Base-by-base conservation (phyloP, 257 asterid genomes). In the Penstemon newberryi region DNA sequence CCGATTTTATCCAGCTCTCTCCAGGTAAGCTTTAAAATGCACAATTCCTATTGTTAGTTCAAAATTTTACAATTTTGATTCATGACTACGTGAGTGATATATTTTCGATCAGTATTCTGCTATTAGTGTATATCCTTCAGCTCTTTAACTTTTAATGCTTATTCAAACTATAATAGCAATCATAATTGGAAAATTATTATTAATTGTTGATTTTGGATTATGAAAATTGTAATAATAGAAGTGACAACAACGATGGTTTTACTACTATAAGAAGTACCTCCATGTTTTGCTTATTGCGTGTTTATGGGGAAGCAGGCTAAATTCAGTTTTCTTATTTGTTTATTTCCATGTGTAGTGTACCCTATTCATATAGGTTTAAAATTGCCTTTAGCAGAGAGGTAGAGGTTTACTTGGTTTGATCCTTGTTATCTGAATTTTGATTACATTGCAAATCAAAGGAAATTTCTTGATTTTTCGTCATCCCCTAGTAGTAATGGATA, bases 1-100 rank as follows among this genome's bases (percentile, higher is more conserved):
- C 62, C 96, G 98, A 38, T 84, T 92, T 75, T 89, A 81, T 74
- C 96, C 96, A 33, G 74, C 85, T 59, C 78, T 87, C 49, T 67
- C 81, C 63, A 56, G 88, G 88, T 78, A 51, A 42, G 10, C 8
- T 56, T 43, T 6, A n/a, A 37, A 43, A 13, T 57, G 5, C 66
- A 25, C 18, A 15, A 15, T 15, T 15, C 18, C 18, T 15, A 15
- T 15, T 15, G 18, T 15, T 15, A 15, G 18, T 15, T 15, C 18
- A 15, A 15, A 15, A 25, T 25, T 25, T 2, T 25, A 25, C 33
- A 25, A 25, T 25, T 25, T 25, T 25, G 33, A 25, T 25, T 25
- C 33, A 25, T 1, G 33, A 25, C 33, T 25, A 1, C 33, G 33
- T 25, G 33, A 2, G 33, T 25, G 33, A 25, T 25, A 25, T 25